Conservation (phyloP, 106 monocot genomes). For the Dendrobium officinale region DNA sequence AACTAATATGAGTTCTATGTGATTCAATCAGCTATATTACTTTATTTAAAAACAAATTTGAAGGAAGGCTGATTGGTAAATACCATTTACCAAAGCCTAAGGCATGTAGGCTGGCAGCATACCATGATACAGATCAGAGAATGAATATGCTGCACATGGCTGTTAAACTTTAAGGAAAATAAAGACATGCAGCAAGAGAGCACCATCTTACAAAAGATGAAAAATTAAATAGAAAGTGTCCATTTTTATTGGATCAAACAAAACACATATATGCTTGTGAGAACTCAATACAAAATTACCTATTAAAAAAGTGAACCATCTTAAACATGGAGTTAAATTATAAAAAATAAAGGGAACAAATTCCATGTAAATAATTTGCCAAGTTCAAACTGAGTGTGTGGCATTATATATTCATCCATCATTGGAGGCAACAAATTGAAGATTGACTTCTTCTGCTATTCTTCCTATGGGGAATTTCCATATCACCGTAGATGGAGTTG, state of each 20-base stretch:
- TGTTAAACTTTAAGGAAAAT: conserved; percentile 17
- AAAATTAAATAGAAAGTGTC: not conserved
- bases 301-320: not conserved
- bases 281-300: not conserved
- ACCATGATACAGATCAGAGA: conserved; percentile 37
- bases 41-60: not conserved
- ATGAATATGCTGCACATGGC: conserved; percentile 41
- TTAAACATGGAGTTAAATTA: not conserved
- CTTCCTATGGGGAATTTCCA: conserved; percentile 27
- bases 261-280: not conserved
- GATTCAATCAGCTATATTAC: not conserved
- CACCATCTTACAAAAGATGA: not conserved
- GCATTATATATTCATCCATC: conserved; percentile 40
- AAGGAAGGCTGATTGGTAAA: not conserved
- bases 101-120: conserved; percentile 34
- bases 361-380: conserved; percentile 39
- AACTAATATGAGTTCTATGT: not conserved
- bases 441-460: conserved; percentile 20
- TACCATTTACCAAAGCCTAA: conserved; percentile 33
- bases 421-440: conserved; percentile 18
- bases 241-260: not conserved
- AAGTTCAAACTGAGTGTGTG: conserved; percentile 48
- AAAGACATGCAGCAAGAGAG: not conserved
- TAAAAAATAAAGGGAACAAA: conserved; percentile 10
- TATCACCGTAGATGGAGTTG: conserved; percentile 9